Evolutionary conservation across 1,284 basidiomycete genomes (phyloP).

Genomic region (Xerocomus minutiporus): DNA sequence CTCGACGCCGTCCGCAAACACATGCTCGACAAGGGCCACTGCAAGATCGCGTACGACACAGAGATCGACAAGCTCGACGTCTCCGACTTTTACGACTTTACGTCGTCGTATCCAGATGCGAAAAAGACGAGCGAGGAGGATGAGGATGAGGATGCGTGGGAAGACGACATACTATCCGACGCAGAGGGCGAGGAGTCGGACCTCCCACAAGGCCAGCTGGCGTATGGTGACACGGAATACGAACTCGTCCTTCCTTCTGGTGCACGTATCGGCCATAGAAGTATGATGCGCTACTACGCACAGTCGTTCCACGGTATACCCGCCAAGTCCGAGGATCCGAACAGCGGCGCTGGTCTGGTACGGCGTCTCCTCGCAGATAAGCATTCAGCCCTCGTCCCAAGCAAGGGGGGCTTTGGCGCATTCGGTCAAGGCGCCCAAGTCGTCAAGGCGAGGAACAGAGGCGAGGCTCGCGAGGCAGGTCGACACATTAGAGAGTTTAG

Average conservation of each 20-base stretch:
- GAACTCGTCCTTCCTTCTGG: slow-evolving; percentile 97
- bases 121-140: slow-evolving; percentile 5
- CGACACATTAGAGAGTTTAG: slow-evolving; percentile 83
- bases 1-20: slow-evolving; percentile 87
- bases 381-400: slow-evolving; percentile 75
- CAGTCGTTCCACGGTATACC: slow-evolving; percentile 63
- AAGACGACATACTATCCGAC: slow-evolving; percentile 7
- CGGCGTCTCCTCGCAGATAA: slow-evolving; percentile 75
- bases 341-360: slow-evolving; percentile 69
- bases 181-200: slow-evolving; percentile 39
- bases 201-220: slow-evolving; percentile 52
- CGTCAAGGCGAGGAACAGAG: slow-evolving; percentile 87
- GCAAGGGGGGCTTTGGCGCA: slow-evolving; percentile 82
- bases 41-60: slow-evolving; percentile 90
- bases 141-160: slow-evolving; percentile 26
- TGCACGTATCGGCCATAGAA: slow-evolving; percentile 86
- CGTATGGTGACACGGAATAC: slow-evolving; percentile 72
- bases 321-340: slow-evolving; percentile 52
- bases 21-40: slow-evolving; percentile 93
- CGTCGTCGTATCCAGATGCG: slow-evolving; percentile 63
- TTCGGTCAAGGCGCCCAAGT: slow-evolving; percentile 78
- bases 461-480: slow-evolving; percentile 91
- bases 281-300: slow-evolving; percentile 82
- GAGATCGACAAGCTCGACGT: slow-evolving; percentile 81
- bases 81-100: slow-evolving; percentile 94